Conservation (phyloP, 352 stramenopile species). For the Nothophytophthora sp. region DNA sequence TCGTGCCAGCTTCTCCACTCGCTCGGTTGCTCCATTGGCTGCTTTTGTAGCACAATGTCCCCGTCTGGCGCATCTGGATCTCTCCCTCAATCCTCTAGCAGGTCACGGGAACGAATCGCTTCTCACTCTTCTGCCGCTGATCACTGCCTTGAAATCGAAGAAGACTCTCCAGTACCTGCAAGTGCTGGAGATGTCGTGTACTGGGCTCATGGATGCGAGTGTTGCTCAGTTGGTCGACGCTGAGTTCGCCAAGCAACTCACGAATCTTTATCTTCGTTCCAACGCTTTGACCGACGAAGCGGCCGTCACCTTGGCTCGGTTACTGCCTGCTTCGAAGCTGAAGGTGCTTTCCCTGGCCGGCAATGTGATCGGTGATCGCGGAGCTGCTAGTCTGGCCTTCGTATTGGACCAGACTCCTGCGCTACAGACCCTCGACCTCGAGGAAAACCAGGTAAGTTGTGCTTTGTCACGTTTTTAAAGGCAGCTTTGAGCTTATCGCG, state of each 20-base stretch:
- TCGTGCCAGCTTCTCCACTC: slow-evolving; percentile 31
- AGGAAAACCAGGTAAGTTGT: slow-evolving; percentile 47
- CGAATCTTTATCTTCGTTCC: slow-evolving; percentile 43
- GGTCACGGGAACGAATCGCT: neutral
- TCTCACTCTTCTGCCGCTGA: slow-evolving; percentile 1
- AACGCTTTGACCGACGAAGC: slow-evolving; percentile 38
- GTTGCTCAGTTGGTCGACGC: slow-evolving; percentile 16
- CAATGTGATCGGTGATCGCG: slow-evolving; percentile 40
- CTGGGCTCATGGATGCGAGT: slow-evolving; percentile 27
- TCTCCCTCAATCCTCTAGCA: slow-evolving; percentile 54
- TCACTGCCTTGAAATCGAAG: slow-evolving; percentile 7
- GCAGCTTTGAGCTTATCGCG: neutral
- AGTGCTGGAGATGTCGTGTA: slow-evolving; percentile 51
- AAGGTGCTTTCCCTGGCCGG: slow-evolving; percentile 43
- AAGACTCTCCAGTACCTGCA: slow-evolving; percentile 11
- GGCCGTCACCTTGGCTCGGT: slow-evolving; percentile 16
- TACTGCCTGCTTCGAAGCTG: slow-evolving; percentile 20
- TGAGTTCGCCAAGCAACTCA: slow-evolving; percentile 17
- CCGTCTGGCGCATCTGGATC: slow-evolving; percentile 34
- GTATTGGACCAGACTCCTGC: slow-evolving; percentile 34
- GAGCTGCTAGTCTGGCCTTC: slow-evolving; percentile 46
- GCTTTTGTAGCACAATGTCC: slow-evolving; percentile 32
- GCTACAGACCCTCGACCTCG: slow-evolving; percentile 47
- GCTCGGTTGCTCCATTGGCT: slow-evolving; percentile 18
- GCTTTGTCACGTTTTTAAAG: no score